Evolutionary conservation across 176 grass and related monocot species (phyloP), one percentile per base, ranked within the genome.

Genomic region (Juncus inflexus): DNA sequence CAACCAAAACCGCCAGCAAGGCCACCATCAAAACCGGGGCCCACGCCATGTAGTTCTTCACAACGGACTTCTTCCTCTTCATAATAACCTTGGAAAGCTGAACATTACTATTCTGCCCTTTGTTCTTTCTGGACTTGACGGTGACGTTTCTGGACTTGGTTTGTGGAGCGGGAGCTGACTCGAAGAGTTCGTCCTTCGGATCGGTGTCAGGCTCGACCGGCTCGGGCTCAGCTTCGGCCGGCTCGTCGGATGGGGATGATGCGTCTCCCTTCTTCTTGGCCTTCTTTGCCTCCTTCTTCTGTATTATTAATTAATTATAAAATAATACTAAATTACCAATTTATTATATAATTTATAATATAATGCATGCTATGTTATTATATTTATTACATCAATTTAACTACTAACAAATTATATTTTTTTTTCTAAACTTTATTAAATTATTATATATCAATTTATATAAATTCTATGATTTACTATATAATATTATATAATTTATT

Each of bases 271-370:
- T 92, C 80, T 86, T 99, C 70, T 80, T 99, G 58, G 80, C 43
- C 9, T 65, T 99, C 63, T 86, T 97, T 9, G 43, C 43, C 80
- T 92, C 88, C 68, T 89, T 87, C 74, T 84, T 85, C 88, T 97
- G 70, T 72, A 63, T 64, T 15, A 60, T 35, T 81, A 35, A 9
- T 0, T 55, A 35, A 38, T 60, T 67, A 40, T 2, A 4, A 28
- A 28, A 28, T 28, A 28, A 28, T 28, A 28, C 19, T 28, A 28
- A 28, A 28, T 28, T 28, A 28, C 1, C 19, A 28, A 28, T 28
- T 28, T 28, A 28, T 28, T 28, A 28, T 28, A 28, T 28, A 28
- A n/a, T n/a, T n/a, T n/a, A n/a, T n/a, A n/a, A n/a, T n/a, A n/a
- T n/a, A n/a, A n/a, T n/a, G n/a, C n/a, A n/a, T n/a, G n/a, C n/a